Evolutionary conservation across 1,284 basidiomycete genomes (phyloP).

Genomic region (Ganoderma multipileum): DNA sequence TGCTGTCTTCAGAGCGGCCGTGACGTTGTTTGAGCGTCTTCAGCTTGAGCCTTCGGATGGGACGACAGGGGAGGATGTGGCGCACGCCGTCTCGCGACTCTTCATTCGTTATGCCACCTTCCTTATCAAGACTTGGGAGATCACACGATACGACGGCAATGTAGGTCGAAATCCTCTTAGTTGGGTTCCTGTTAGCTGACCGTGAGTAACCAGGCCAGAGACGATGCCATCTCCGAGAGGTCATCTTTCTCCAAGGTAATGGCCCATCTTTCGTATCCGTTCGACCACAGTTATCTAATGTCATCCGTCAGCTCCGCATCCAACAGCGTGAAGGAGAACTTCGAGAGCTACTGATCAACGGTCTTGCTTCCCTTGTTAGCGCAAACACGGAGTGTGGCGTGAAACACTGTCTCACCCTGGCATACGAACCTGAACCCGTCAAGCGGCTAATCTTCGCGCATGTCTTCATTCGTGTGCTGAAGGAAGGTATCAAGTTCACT

Average conservation of each 20-base stretch:
- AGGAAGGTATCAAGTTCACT: constrained; percentile 79
- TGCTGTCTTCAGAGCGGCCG: constrained; percentile 72
- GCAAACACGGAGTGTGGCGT: constrained; percentile 91
- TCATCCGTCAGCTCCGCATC: constrained; percentile 38
- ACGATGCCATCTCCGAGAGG: constrained; percentile 60
- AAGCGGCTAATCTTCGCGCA: constrained; percentile 87
- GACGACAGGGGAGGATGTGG: constrained; percentile 64
- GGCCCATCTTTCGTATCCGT: neutral
- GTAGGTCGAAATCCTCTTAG: constrained; percentile 39
- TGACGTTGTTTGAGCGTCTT: constrained; percentile 80
- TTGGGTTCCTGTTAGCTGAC: neutral
- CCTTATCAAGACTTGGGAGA: constrained; percentile 67
- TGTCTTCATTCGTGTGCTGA: constrained; percentile 87
- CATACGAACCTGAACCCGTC: constrained; percentile 77
- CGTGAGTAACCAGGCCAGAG: constrained; percentile 40
- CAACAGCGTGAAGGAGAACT: constrained; percentile 66
- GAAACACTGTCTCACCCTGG: constrained; percentile 85
- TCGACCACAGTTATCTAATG: neutral
- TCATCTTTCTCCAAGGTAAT: constrained; percentile 58
- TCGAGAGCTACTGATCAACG: constrained; percentile 76
- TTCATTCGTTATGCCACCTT: constrained; percentile 81
- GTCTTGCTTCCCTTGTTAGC: constrained; percentile 82
- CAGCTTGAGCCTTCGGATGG: constrained; percentile 70
- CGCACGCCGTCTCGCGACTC: constrained; percentile 75
- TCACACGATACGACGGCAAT: constrained; percentile 51